phyloP scores from a whole-genome alignment of 164 flowering plant species.

The Malania oleifera region DNA sequence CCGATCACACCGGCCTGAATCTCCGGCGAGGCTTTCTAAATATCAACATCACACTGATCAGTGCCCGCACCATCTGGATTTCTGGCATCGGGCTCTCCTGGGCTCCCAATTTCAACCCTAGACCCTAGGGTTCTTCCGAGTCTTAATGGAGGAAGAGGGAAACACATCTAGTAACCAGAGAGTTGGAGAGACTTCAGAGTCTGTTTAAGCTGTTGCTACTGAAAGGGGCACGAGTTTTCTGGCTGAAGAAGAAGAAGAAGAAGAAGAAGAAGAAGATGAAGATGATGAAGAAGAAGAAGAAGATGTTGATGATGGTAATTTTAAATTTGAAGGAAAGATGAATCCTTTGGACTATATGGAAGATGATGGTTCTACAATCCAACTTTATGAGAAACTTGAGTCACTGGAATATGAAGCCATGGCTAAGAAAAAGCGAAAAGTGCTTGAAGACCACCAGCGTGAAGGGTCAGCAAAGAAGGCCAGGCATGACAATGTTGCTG shows the following conservation, averaged over 20 bases:
- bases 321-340: constrained; percentile 43
- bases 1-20: no score
- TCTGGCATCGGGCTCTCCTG: no score
- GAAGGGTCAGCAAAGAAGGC: constrained; percentile 43
- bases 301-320: constrained; percentile 29
- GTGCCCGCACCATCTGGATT: no score
- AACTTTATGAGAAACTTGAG: constrained; percentile 53
- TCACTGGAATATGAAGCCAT: constrained; percentile 57
- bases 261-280: constrained; percentile 25
- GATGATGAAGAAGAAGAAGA: constrained; percentile 33
- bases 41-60: no score
- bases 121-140: no score
- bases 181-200: no score
- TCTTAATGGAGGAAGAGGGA: no score
- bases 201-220: no score
- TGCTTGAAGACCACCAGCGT: constrained; percentile 23
- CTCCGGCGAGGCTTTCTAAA: no score
- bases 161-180: no score
- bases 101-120: no score
- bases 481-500: constrained; percentile 36
- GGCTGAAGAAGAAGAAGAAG: constrained; percentile 21
- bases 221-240: no score
- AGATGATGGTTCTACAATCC: constrained; percentile 32
- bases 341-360: constrained; percentile 52
- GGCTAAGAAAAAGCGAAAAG: constrained; percentile 61